These are phyloP conservation scores for Sordaria brevicollis DNA, from an alignment of 495 filamentous ascomycete genomes.

Conservation along the genomic window DNA sequence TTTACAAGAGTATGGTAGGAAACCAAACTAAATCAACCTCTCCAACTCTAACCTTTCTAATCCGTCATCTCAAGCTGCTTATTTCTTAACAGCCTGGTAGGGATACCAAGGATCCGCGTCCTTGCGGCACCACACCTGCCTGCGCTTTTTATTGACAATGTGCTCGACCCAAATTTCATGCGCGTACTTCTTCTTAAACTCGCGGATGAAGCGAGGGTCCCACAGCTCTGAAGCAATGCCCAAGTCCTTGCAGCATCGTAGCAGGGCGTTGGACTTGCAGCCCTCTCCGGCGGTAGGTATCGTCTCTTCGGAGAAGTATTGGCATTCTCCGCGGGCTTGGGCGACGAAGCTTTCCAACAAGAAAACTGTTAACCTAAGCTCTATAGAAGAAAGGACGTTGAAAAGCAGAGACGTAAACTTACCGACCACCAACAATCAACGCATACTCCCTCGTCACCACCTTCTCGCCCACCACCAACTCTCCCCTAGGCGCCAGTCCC, in stretches of 20 bases:
- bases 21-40: neutral
- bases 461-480: slow-evolving; percentile 81
- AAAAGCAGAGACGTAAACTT: slow-evolving; percentile 23
- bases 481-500: slow-evolving; percentile 84
- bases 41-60: neutral
- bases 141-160: slow-evolving; percentile 70
- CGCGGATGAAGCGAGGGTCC: slow-evolving; percentile 85
- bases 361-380: neutral
- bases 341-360: slow-evolving; percentile 59
- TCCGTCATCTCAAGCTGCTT: neutral
- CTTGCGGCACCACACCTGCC: slow-evolving; percentile 80
- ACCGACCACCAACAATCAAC: slow-evolving; percentile 82
- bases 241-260: slow-evolving; percentile 96
- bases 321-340: slow-evolving; percentile 87
- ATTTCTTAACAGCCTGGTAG: slow-evolving; percentile 29
- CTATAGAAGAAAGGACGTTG: neutral
- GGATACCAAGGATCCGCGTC: slow-evolving; percentile 71
- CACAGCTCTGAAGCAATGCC: slow-evolving; percentile 92
- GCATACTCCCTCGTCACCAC: slow-evolving; percentile 92
- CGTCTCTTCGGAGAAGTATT: slow-evolving; percentile 84
- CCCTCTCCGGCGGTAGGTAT: slow-evolving; percentile 97
- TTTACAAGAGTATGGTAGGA: neutral
- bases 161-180: slow-evolving; percentile 64
- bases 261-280: slow-evolving; percentile 91
- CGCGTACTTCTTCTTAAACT: slow-evolving; percentile 48